Evolutionary conservation across 106 monocot genomes (phyloP), one percentile per base, ranked within the genome.

Genomic region (Apostasia shenzhenica): DNA sequence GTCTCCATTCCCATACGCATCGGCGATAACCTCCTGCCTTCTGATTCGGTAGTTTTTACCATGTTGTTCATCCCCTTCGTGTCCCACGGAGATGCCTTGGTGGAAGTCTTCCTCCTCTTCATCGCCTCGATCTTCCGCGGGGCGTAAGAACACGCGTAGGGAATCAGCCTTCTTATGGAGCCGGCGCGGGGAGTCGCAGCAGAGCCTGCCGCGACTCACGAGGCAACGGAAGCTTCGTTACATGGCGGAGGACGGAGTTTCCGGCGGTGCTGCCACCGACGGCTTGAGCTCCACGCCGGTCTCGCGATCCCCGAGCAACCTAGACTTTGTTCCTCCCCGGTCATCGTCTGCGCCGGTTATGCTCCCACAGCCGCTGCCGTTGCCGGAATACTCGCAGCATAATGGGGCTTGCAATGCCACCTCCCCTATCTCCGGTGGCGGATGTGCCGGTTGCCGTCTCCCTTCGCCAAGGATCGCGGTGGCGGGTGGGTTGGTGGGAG

Each of bases 321-420:
- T 64, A 42, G 74, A 74, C 41, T 71, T 12, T 45, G 9, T 38
- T 2, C 63, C 70, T 1, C 9, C 3, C 40, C 46, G 65, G 55
- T 73, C 73, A 40, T 73, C 76, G 45, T 75, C 82, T 14, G 54
- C 77, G 37, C 71, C 77, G 3, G 73, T 66, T 67, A 59, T 55
- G 42, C 69, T 47, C 8, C 74, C 82, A 1, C 61, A 53, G 38
- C 82, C 79, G 48, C 76, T 83, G 6, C 80, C 84, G 2, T 12
- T 73, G 37, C 84, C 80, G n/a, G 61, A 61, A 13, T 8, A 14
- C 68, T 11, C 7, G 1, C 43, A 5, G 13, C 43, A 43, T 45
- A 63, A 63, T 63, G 59, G 41, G 4, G 38, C 9, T 10, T 8
- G 8, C 4, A 14, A 48, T 1, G 57, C 42, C 2, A n/a, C 40